Evolutionary conservation across 257 asterid genomes (phyloP).

Genomic region (Galeopsis tetrahit): DNA sequence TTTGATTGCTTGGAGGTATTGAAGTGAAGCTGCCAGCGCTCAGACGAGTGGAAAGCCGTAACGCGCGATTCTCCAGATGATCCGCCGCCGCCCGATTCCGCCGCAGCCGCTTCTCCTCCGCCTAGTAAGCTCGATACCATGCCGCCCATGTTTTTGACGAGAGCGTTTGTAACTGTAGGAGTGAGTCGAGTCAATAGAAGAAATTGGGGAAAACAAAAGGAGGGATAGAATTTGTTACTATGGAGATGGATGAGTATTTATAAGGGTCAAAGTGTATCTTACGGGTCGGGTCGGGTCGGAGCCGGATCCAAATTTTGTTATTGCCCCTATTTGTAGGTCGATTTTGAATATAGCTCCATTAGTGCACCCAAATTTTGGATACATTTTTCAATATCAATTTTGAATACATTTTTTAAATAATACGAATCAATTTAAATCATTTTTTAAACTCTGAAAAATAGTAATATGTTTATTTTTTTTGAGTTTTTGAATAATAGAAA

Average conservation of each 20-base stretch:
- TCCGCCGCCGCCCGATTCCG: slow-evolving; percentile 27
- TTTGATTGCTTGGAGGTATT: slow-evolving; percentile 65
- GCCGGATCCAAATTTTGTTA: background rate
- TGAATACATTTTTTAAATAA: no score
- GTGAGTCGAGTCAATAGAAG: background rate
- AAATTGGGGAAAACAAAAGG: background rate
- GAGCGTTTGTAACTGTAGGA: background rate
- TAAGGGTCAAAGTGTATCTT: background rate
- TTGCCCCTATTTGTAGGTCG: no score
- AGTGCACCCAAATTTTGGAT: no score
- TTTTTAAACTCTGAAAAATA: no score
- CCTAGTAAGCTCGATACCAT: slow-evolving; percentile 38
- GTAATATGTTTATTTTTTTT: no score
- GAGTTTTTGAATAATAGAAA: no score
- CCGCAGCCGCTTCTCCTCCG: slow-evolving; percentile 40
- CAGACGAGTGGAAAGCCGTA: slow-evolving; percentile 64
- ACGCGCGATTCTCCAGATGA: slow-evolving; percentile 71
- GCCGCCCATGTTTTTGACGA: slow-evolving; percentile 49
- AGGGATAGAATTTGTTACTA: background rate
- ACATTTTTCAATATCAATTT: no score
- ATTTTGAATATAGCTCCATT: no score
- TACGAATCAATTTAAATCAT: no score
- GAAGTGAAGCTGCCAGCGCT: slow-evolving; percentile 80
- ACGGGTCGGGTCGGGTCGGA: background rate
- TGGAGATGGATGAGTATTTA: background rate